Percentiles rank a stretch among this genome's conserved stretches.
These are phyloP conservation scores for Trichoderma guizhouense DNA, from an alignment of 2,329 filamentous ascomycete species.

Conservation along the genomic window DNA sequence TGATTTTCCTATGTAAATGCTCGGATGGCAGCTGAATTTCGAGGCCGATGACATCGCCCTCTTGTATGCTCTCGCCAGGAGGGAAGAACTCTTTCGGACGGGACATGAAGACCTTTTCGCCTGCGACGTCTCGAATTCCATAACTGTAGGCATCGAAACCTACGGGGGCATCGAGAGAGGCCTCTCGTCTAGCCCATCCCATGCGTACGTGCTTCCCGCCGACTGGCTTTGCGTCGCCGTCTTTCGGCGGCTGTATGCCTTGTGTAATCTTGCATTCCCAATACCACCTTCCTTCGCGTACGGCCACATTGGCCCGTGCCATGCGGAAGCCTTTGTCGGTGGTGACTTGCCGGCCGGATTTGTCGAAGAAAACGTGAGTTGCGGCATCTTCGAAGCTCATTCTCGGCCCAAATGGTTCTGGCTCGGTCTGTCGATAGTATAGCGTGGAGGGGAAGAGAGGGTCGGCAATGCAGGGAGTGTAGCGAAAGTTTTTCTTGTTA, in stretches of 20 bases:
- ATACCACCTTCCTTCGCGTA: constrained; percentile 85
- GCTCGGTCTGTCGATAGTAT: constrained; percentile 86
- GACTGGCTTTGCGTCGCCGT: constrained; percentile 43
- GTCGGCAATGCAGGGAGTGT: constrained; percentile 87
- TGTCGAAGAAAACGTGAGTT: constrained; percentile 78
- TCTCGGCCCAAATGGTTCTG: constrained; percentile 75
- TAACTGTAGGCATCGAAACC: constrained; percentile 93
- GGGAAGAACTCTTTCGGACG: constrained; percentile 88
- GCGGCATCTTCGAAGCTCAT: constrained; percentile 93
- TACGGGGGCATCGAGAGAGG: constrained; percentile 76
- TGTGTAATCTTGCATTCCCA: constrained; percentile 89
- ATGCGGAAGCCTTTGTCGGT: constrained; percentile 93
- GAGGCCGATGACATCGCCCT: constrained; percentile 91
- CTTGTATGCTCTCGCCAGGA: constrained; percentile 71
- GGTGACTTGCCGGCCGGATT: constrained; percentile 71
- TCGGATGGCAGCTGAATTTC: constrained; percentile 89
- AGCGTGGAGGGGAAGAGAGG: constrained; percentile 80
- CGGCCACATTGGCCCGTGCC: constrained; percentile 84
- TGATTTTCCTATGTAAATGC: constrained; percentile 80
- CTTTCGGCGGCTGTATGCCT: constrained; percentile 54
- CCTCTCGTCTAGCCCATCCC: constrained; percentile 80
- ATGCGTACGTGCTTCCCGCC: constrained; percentile 69
- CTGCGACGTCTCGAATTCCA: constrained; percentile 81
- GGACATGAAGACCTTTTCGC: constrained; percentile 91
- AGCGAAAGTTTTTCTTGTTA: constrained; percentile 75